Evolutionary conservation across 148 eudicot genomes (phyloP).

Genomic region (Rhododendron kiyosumense): DNA sequence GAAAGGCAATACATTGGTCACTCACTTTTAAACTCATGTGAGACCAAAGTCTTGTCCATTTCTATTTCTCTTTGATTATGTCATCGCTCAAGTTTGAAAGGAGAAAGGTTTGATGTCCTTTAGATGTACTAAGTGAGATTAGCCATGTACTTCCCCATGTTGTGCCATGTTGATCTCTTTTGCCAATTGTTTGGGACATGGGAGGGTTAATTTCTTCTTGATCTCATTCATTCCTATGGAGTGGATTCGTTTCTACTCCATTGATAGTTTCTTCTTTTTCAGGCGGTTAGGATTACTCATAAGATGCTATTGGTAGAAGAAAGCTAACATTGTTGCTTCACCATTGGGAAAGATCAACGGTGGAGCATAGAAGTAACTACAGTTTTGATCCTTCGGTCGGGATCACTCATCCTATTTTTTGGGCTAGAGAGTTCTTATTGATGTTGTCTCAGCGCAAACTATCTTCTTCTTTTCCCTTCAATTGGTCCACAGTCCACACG

Average conservation of each 20-base stretch:
- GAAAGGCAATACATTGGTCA: neutral
- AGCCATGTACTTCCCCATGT: neutral
- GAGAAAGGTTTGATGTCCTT: neutral
- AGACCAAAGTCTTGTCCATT: neutral
- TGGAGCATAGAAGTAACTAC: neutral
- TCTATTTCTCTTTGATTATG: neutral
- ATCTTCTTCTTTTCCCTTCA: neutral
- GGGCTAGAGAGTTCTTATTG: neutral
- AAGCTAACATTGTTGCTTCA: neutral
- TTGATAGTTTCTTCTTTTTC: slow-evolving; percentile 4
- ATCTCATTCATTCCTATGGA: neutral
- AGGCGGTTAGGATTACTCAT: neutral
- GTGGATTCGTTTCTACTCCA: neutral
- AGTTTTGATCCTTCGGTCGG: neutral
- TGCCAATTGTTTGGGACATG: neutral
- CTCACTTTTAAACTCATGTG: neutral
- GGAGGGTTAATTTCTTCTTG: neutral
- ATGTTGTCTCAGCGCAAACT: neutral
- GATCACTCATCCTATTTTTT: neutral
- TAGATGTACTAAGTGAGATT: neutral
- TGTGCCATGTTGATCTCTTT: neutral
- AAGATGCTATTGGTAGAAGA: neutral
- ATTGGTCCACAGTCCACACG: neutral
- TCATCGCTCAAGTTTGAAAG: neutral
- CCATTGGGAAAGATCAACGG: neutral